Evolutionary conservation across 768 basidiomycete genomes (phyloP).

Genomic region (Saitozyma podzolica): DNA sequence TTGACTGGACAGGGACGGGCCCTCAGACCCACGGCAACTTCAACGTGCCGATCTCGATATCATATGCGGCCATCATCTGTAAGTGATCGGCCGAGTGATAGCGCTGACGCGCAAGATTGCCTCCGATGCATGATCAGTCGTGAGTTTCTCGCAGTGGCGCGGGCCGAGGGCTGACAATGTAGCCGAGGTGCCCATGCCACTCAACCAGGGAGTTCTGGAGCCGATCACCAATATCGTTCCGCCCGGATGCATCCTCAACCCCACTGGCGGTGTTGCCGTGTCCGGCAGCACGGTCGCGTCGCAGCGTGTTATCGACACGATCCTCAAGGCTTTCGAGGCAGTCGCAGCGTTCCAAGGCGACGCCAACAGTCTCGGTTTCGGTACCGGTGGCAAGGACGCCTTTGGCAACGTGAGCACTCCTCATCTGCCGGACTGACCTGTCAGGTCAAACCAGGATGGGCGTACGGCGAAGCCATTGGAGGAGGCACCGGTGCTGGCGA

Average conservation of each 20-base stretch:
- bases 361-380: constrained; percentile 82
- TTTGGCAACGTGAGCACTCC: neutral
- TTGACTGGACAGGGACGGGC: constrained; percentile 67
- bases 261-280: constrained; percentile 82
- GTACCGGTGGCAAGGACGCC: constrained; percentile 75
- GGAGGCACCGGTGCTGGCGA: constrained; percentile 42
- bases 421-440: no score
- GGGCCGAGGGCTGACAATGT: constrained; percentile 41
- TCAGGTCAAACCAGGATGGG: constrained; percentile 78
- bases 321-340: constrained; percentile 87
- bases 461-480: constrained; percentile 69
- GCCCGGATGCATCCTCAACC: constrained; percentile 71
- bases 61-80: constrained; percentile 46
- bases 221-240: constrained; percentile 67
- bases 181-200: constrained; percentile 49
- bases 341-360: constrained; percentile 93
- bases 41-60: constrained; percentile 40
- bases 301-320: constrained; percentile 88
- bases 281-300: constrained; percentile 89
- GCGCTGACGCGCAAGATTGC: neutral
- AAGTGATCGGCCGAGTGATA: no score
- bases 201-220: constrained; percentile 75
- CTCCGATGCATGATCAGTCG: constrained; percentile 18
- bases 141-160: constrained; percentile 32
- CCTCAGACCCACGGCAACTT: constrained; percentile 52